Evolutionary conservation across 2,329 filamentous ascomycete species (phyloP).

Genomic region (Thielaviopsis punctulata): DNA sequence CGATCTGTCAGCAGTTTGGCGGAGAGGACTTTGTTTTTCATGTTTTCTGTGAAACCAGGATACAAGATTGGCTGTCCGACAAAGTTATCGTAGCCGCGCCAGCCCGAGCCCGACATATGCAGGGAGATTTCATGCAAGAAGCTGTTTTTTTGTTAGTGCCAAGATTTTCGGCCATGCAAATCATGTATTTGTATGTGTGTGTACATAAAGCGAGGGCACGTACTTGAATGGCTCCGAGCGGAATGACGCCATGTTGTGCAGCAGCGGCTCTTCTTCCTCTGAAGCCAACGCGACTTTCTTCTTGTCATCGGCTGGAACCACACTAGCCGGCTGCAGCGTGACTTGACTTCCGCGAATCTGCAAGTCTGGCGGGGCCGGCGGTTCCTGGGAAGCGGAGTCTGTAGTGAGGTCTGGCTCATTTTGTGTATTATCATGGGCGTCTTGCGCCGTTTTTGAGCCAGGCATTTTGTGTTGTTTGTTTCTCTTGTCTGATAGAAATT

Average conservation of each 20-base stretch:
- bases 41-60: slow-evolving; percentile 75
- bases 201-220: slow-evolving; percentile 11
- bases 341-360: slow-evolving; percentile 60
- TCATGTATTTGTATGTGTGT: background rate
- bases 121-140: slow-evolving; percentile 88
- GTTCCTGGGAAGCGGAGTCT: slow-evolving; percentile 14
- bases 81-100: slow-evolving; percentile 82
- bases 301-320: slow-evolving; percentile 31
- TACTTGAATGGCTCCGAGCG: slow-evolving; percentile 49
- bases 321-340: slow-evolving; percentile 57
- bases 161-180: too few species aligned
- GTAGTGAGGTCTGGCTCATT: background rate
- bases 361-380: slow-evolving; percentile 47
- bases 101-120: slow-evolving; percentile 83
- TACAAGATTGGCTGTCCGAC: slow-evolving; percentile 93
- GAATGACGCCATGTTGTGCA: slow-evolving; percentile 77
- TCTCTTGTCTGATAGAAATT: too few species aligned
- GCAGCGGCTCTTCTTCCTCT: slow-evolving; percentile 50
- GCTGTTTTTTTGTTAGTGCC: too few species aligned
- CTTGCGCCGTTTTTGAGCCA: background rate
- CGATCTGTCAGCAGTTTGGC: slow-evolving; percentile 58
- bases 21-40: slow-evolving; percentile 61
- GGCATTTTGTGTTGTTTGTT: background rate
- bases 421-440: background rate
- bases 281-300: slow-evolving; percentile 18